Conservation (phyloP, 352 stramenopile species). For the Blastocystis hominis region DNA sequence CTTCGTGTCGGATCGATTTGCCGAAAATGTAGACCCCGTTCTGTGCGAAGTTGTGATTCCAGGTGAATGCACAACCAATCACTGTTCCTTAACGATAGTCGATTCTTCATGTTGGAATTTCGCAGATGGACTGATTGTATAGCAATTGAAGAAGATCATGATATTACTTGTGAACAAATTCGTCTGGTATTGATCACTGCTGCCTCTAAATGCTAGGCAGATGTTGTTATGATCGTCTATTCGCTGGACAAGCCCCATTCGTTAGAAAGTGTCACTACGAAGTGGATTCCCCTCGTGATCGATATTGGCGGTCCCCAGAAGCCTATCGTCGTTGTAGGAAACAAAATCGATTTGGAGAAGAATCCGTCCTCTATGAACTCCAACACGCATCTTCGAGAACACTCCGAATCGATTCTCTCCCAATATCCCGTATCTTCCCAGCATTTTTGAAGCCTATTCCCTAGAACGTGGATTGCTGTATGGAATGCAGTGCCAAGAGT, state of each 20-base stretch:
- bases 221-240: constrained; percentile 45
- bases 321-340: constrained; percentile 38
- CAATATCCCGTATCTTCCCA: neutral
- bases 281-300: constrained; percentile 38
- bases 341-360: constrained; percentile 33
- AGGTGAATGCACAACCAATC: constrained; percentile 1
- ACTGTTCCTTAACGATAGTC: neutral
- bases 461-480: constrained; percentile 26
- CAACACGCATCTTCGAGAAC: neutral
- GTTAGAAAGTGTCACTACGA: constrained; percentile 19
- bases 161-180: constrained; percentile 49
- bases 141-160: constrained; percentile 37
- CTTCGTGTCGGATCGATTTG: constrained; percentile 14
- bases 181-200: neutral
- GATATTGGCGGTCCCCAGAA: neutral
- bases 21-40: constrained; percentile 46
- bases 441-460: neutral
- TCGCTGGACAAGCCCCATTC: neutral
- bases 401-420: neutral
- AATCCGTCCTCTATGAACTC: constrained; percentile 24
- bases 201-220: neutral
- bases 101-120: constrained; percentile 18
- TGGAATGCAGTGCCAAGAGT: constrained; percentile 29
- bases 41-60: constrained; percentile 52
- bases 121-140: neutral